Base-by-base conservation (phyloP, 1,284 basidiomycete genomes). In the Anthracocystis walkeri region DNA sequence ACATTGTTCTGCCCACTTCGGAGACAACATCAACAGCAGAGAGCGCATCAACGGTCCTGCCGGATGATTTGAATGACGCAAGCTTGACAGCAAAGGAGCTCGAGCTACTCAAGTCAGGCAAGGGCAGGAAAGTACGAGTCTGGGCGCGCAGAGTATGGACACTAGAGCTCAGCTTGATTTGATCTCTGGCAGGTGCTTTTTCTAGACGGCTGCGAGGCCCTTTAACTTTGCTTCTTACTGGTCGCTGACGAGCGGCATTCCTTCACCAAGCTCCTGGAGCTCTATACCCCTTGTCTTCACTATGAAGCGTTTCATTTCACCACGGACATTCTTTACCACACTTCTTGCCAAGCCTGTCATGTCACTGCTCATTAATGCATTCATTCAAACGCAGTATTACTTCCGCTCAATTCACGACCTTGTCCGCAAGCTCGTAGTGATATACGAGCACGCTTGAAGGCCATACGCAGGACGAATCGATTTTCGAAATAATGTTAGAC, bases 111-210 rank as follows among this genome's bases (percentile, higher is more conserved):
- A 72, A 75, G 41, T 74, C 70, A 18, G 82, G 81, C n/a, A 75
- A 62, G 29, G 83, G 83, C 25, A 59, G 74, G 20, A 78, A 77
- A 33, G 77, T 83, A 7, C 72, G 83, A 4, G 89, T 99, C 48
- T 99, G 97, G 95, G 94, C 95, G 25, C 89, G 96, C 66, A 88
- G 97, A 64, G 95, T 99, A n/a, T 99, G 96, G 96, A 99, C 96
- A 7, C 88, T 99, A 58, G 96, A 99, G 87, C 89, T 98, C 73
- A 95, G 93, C 86, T 87, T 98, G 88, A 93, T 97, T 31, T 74
- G 65, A 66, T 62, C 20, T 20, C 1, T 38, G 16, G 18, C 35
- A 14, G 3, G 7, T 38, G 35, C 35, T 38, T 38, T 38, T 16
- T 38, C 35, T 38, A 38, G 12, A 38, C 35, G 35, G 35, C 35